Percentiles rank a stretch among this genome's conserved stretches.
phyloP scores from a whole-genome alignment of 257 asterid genomes.

The Hygrophila difformis region DNA sequence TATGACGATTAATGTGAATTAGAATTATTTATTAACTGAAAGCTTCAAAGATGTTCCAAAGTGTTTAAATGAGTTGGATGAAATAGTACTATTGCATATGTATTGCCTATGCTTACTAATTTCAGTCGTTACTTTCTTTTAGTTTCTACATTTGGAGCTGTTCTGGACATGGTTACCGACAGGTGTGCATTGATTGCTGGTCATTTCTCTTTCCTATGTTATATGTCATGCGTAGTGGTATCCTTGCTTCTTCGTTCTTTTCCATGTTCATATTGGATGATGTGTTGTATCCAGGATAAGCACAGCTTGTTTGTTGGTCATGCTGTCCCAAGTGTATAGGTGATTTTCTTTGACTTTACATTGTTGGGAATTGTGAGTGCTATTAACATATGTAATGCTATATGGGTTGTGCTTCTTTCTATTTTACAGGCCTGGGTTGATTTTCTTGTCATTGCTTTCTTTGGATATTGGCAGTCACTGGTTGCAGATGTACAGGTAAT shows the following conservation, averaged over 20 bases:
- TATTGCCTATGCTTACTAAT: too few species aligned
- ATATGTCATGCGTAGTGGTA: not conserved
- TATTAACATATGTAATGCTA: not conserved
- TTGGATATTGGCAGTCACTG: slow-evolving; percentile 94
- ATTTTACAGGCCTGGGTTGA: slow-evolving; percentile 74
- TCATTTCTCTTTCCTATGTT: not conserved
- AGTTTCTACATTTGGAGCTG: slow-evolving; percentile 98
- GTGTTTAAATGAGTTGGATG: too few species aligned
- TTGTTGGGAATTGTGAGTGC: slow-evolving; percentile 1
- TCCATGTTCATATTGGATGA: slow-evolving; percentile 15
- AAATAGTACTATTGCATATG: too few species aligned
- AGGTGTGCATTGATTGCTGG: slow-evolving; percentile 38
- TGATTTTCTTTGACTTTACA: slow-evolving; percentile 18
- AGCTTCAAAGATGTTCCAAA: not conserved
- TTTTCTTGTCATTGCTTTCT: slow-evolving; percentile 81
- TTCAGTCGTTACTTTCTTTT: slow-evolving; percentile 19
- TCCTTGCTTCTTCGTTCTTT: too few species aligned
- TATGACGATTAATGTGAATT: too few species aligned
- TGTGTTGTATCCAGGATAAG: slow-evolving; percentile 60
- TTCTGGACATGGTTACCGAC: slow-evolving; percentile 98
- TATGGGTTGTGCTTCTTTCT: slow-evolving; percentile 14
- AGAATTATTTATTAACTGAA: not conserved
- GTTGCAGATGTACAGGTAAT: slow-evolving; percentile 97
- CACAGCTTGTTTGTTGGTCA: slow-evolving; percentile 90
- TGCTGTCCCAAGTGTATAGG: slow-evolving; percentile 98